phyloP scores from a whole-genome alignment of 2,329 filamentous ascomycete species.

The Immersiporthe knoxdaviesiana region DNA sequence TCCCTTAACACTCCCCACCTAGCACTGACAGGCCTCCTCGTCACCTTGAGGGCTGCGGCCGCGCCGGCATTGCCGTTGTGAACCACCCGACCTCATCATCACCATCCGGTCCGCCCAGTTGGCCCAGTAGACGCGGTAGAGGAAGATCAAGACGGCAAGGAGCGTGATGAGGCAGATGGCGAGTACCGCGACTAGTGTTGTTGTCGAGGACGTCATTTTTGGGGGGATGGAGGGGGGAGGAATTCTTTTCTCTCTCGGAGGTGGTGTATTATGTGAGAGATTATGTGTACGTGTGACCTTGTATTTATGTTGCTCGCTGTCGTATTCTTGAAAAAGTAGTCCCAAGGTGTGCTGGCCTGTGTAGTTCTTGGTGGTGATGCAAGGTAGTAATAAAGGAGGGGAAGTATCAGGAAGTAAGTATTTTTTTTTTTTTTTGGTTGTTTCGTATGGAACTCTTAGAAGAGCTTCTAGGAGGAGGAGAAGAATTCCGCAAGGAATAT shows the following conservation, averaged over 20 bases:
- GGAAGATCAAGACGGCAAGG: constrained; percentile 2
- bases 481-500: too few relatives aligned
- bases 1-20: not conserved
- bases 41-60: not conserved
- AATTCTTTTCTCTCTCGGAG: too few relatives aligned
- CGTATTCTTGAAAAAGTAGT: too few relatives aligned
- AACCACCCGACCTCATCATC: not conserved
- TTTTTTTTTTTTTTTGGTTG: too few relatives aligned
- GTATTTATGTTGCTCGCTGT: too few relatives aligned
- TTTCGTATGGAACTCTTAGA: too few relatives aligned
- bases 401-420: too few relatives aligned
- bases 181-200: constrained; percentile 8
- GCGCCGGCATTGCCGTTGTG: not conserved
- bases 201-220: constrained; percentile 5
- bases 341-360: too few relatives aligned
- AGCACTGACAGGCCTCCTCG: not conserved
- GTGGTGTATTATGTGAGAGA: too few relatives aligned
- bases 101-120: constrained; percentile 2
- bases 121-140: constrained; percentile 15
- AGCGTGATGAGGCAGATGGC: constrained; percentile 1
- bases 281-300: too few relatives aligned
- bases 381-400: not conserved
- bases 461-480: too few relatives aligned
- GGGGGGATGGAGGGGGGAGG: too few relatives aligned
- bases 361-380: not conserved